A percentile compares a stretch with the other conserved stretches of the same genome.
Evolutionary conservation across 257 asterid species (phyloP).

Genomic region (Nemophila menziesii): DNA sequence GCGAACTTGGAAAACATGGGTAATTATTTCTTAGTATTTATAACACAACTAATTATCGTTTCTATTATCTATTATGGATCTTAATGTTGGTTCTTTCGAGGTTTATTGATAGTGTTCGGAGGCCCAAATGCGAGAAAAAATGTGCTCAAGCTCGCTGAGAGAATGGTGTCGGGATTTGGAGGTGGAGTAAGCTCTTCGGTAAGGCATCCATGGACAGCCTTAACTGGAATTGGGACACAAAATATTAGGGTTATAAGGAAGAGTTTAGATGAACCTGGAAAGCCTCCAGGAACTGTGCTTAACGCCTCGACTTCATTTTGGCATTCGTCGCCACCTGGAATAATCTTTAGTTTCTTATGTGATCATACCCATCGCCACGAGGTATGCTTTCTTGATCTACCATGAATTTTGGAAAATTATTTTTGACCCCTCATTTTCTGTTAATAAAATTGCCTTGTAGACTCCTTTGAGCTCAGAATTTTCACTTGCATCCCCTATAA

Average conservation of each 20-base stretch:
- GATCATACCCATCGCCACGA: constrained; percentile 13
- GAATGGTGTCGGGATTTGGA: constrained; percentile 27
- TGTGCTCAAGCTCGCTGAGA: constrained; percentile 24
- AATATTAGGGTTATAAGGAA: constrained; percentile 23
- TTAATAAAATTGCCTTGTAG: not conserved
- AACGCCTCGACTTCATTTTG: constrained; percentile 31
- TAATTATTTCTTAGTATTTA: not conserved
- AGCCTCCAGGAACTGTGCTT: constrained; percentile 23
- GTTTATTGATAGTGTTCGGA: not conserved
- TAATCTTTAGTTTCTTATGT: constrained; percentile 23
- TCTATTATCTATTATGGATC: too few species aligned
- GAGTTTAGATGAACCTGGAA: constrained; percentile 23
- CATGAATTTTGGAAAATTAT: too few species aligned
- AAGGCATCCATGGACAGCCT: constrained; percentile 27
- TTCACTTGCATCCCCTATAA: too few species aligned
- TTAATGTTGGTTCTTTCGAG: too few species aligned
- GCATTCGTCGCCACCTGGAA: constrained; percentile 28
- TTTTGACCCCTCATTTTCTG: not conserved
- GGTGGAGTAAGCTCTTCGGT: constrained; percentile 18
- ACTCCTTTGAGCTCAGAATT: too few species aligned
- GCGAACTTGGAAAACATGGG: constrained; percentile 8
- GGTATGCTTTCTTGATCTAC: too few species aligned
- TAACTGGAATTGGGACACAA: constrained; percentile 18
- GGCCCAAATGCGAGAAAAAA: constrained; percentile 12
- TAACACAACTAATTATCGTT: too few species aligned